Conservation (phyloP, 1,139 yeast genomes). For the Eremothecium gossypii region DNA sequence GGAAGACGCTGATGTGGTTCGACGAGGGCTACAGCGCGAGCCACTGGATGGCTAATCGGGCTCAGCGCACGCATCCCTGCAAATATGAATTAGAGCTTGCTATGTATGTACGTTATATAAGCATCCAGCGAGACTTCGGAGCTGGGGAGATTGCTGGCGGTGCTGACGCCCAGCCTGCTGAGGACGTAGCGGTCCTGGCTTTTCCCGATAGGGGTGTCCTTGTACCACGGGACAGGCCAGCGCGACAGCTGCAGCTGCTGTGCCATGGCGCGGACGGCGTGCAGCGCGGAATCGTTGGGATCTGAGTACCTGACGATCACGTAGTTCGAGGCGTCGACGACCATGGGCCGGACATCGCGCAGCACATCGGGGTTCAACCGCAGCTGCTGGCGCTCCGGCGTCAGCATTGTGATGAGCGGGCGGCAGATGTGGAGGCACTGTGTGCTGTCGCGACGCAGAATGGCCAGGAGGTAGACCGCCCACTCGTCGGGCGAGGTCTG, state of each 20-base stretch:
- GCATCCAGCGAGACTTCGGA: not conserved
- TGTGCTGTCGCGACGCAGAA: constrained; percentile 1
- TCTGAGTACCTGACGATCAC: constrained; percentile 11
- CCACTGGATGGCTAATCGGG: too few relatives aligned
- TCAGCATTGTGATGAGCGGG: constrained; percentile 7
- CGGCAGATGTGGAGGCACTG: constrained; percentile 5
- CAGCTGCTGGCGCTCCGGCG: not conserved
- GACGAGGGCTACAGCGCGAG: too few relatives aligned
- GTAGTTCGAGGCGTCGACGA: constrained; percentile 13
- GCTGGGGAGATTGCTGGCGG: not conserved
- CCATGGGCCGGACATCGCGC: constrained; percentile 6
- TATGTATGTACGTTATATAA: not conserved
- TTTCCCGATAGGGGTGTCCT: not conserved
- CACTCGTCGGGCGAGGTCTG: constrained; percentile 17
- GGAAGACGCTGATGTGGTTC: too few relatives aligned
- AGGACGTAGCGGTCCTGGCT: not conserved
- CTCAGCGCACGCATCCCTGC: too few relatives aligned
- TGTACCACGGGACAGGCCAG: not conserved
- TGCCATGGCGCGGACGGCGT: not conserved
- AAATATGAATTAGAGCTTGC: too few relatives aligned
- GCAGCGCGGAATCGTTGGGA: not conserved
- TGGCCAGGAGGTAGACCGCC: constrained; percentile 7
- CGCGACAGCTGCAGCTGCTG: not conserved
- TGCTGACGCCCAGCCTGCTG: not conserved
- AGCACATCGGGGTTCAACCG: constrained; percentile 5